phyloP scores from a whole-genome alignment of 371 early-diverging fungal genomes.

The Mucor saturninus region DNA sequence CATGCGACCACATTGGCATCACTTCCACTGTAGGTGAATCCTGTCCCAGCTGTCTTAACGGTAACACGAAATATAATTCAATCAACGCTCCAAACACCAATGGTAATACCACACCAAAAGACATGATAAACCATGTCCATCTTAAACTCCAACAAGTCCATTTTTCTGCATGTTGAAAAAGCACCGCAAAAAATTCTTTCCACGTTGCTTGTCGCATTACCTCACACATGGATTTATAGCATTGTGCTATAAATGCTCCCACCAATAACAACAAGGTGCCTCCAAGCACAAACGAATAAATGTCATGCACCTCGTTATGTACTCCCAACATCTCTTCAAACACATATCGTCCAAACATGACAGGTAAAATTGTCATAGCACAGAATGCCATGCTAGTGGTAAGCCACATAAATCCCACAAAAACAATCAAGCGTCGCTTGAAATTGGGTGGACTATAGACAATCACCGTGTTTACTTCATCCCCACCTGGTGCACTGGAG shows the following conservation, averaged over 20 bases:
- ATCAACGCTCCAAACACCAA: conserved; percentile 47
- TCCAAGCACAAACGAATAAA: conserved; percentile 52
- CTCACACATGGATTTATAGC: conserved; percentile 7
- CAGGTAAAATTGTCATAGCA: conserved; percentile 42
- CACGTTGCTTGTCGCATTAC: conserved; percentile 2
- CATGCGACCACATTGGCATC: conserved; percentile 51
- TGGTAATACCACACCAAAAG: conserved; percentile 55
- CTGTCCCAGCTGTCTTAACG: conserved; percentile 34
- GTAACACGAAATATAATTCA: conserved; percentile 57
- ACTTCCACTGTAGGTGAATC: conserved; percentile 36
- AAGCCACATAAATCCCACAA: conserved; percentile 62
- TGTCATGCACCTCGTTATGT: conserved; percentile 53
- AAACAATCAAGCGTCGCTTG: conserved; percentile 49
- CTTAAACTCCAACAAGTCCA: conserved; percentile 15
- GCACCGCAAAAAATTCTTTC: neutral
- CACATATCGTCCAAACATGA: conserved; percentile 52
- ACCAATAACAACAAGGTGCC: conserved; percentile 20
- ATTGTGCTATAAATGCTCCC: neutral
- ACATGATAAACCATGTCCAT: conserved; percentile 34
- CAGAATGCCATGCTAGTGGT: conserved; percentile 45
- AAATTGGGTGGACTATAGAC: conserved; percentile 76
- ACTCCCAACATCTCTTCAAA: conserved; percentile 29
- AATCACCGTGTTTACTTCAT: conserved; percentile 52
- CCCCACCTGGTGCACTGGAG: conserved; percentile 40
- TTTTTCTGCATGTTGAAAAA: neutral